Conservation (phyloP, 805 yeast species). For the Cephaloascus fragrans region DNA sequence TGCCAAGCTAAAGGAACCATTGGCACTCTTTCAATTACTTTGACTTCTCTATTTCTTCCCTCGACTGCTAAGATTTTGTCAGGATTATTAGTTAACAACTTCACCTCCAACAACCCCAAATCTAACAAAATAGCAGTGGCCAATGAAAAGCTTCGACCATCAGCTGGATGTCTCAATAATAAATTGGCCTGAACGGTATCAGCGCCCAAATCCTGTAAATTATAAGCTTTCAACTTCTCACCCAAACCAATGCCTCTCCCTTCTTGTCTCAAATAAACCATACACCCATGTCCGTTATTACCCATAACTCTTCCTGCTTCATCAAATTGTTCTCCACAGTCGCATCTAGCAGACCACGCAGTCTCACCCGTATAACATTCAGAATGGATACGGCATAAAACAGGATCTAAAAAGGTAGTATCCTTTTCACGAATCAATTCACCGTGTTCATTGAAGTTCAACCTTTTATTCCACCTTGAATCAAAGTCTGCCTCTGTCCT, state of each 20-base stretch:
- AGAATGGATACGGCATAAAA: slow-evolving; percentile 83
- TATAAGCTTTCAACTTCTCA: slow-evolving; percentile 93
- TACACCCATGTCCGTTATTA: slow-evolving; percentile 78
- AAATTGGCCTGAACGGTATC: slow-evolving; percentile 97
- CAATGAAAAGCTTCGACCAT: slow-evolving; percentile 85
- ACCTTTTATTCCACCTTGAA: slow-evolving; percentile 9
- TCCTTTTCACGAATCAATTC: slow-evolving; percentile 14
- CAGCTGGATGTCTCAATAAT: slow-evolving; percentile 92
- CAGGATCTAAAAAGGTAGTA: slow-evolving; percentile 30
- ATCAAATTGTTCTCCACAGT: slow-evolving; percentile 98
- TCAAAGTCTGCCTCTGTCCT: slow-evolving; percentile 61
- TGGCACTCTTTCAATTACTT: slow-evolving; percentile 83
- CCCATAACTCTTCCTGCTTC: slow-evolving; percentile 96
- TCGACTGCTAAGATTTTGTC: slow-evolving; percentile 94
- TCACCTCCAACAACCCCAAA: slow-evolving; percentile 61
- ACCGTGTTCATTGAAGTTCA: slow-evolving; percentile 16
- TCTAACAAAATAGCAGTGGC: slow-evolving; percentile 91
- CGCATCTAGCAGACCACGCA: slow-evolving; percentile 98
- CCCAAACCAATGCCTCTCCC: slow-evolving; percentile 99
- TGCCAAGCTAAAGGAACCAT: slow-evolving; percentile 97
- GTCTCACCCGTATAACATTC: slow-evolving; percentile 99
- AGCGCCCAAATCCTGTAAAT: slow-evolving; percentile 94
- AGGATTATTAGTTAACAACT: slow-evolving; percentile 87
- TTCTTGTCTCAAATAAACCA: slow-evolving; percentile 92
- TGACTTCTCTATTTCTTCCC: slow-evolving; percentile 65